Evolutionary conservation across 2,329 filamentous ascomycete species (phyloP), one percentile per base, ranked within the genome.

Genomic region (Periconia digitata): DNA sequence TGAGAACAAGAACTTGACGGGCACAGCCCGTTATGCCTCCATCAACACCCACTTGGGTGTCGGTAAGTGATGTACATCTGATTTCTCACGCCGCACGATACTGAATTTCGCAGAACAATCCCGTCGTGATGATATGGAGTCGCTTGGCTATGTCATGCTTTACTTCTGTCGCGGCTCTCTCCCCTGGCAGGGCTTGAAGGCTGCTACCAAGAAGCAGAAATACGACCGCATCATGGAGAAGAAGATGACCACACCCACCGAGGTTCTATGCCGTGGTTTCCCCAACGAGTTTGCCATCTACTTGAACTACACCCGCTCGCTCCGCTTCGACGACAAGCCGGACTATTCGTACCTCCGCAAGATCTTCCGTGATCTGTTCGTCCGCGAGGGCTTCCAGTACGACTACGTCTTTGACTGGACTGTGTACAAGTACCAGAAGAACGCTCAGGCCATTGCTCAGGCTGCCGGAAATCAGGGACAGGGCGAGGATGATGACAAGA

Each of bases 171-270:
- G 94, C 76, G 94, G 94, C 56, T 96, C 92, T 57, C 90, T 99
- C 49, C 94, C 94, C 54, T 99, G 94, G 94, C 94, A 99, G 80
- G 94, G 94, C 48, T 82, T 96, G 46, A 96, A 96, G 85, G 92
- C 92, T 79, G 92, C 92, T 63, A 96, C 92, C 60, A 96, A 96
- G 86, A 96, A 96, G 86, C 92, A 97, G 80, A 99, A 99, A 81
- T 97, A 99, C 72, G 94, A 99, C 78, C 86, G 92, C 59, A 99
- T 99, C 79, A 97, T 97, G 92, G 94, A 99, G 83, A 99, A 99
- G 87, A 99, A 99, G 90, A 97, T 97, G 94, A 99, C 94, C 13
- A 99, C 94, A 3, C 92, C 94, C 8, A 97, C 92, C 63, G 92
- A 99, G 77, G 92, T 96, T 41, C 89, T 99, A 42, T 99, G 94